Evolutionary conservation across 345 rosid genomes (phyloP), one percentile per base, ranked within the genome.

Genomic region (Brassica rapa): DNA sequence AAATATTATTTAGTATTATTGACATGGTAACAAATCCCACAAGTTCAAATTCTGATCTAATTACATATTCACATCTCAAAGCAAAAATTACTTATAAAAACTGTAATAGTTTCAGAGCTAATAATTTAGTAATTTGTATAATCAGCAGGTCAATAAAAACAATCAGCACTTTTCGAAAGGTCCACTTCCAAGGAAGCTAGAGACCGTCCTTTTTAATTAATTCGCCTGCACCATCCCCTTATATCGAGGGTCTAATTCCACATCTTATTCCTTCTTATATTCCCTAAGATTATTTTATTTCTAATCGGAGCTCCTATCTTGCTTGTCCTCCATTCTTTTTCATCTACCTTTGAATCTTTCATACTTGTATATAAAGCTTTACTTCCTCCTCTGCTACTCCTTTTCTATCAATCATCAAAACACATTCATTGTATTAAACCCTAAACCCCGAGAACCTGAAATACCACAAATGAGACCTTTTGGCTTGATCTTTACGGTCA

Each of bases 151-250:
- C 57, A 62, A 80, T 56, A 74, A 62, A 70, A 57, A 56, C 72
- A 75, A 75, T 64, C 46, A 64, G 62, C 80, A 75, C 77, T 75
- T 80, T 75, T 64, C 1, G 9, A 76, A 75, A 80, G 79, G 75
- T 74, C 66, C 82, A 74, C 49, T 80, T 74, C 71, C 66, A 81
- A 9, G 66, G 85, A 86, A 77, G 84, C 80, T 51, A 78, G 81
- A 68, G 86, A 83, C 86, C 90, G 86, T 81, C 84, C 86, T 80
- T 81, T 74, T 70, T 72, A n/a, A 71, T 33, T 74, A 16, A 77
- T 75, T 73, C 86, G 69, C 76, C 82, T 66, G 70, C 74, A 75
- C 83, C 81, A 61, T 27, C 62, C 85, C 86, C 85, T 62, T 74
- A 75, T 62, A 85, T 81, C 49, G 83, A 71, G 68, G 81, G 74